Base-by-base conservation (phyloP, 192 early-diverging fungal species). In the Glomus cerebriforme region DNA sequence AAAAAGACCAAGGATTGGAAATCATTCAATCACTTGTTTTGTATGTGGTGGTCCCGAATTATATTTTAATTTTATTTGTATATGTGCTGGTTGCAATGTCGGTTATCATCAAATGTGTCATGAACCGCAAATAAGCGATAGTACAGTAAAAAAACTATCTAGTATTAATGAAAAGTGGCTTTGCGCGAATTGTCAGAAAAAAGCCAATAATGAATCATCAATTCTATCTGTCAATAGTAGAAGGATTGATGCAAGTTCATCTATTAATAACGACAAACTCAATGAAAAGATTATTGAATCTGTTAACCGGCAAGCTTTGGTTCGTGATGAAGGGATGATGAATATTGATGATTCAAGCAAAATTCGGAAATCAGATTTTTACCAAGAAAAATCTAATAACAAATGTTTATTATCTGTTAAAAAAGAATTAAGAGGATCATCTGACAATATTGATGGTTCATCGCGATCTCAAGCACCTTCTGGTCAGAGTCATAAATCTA, bases 61-160 rank as follows among this genome's bases (percentile, higher is more conserved):
- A 34, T 17, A 34, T 12, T 75, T 15, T 27, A 75, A 75, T n/a
- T 75, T 75, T 75, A 75, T 75, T 7, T 75, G 73, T 37, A n/a
- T 75, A 8, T 75, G 73, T 35, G 22, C 34, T 59, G 58, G 31
- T 19, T 75, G 73, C 19, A 58, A 75, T 60, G 31, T 34, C n/a
- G 73, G 73, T 17, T 75, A 58, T 75, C 73, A 75, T 34, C 73
- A 75, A 75, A 62, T 19, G 13, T 75, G 73, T 60, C 73, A 75
- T 75, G 49, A 75, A 9, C 73, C 73, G 1, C 29, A 75, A 26
- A 75, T 75, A 17, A 75, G 47, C 34, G 32, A 75, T 37, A 60
- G 29, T 29, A n/a, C 3, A 7, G 67, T 10, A 8, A 69, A 69
- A 29, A 29, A 34, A 34, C 35, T 17, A 35, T 34, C 27, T 68